These are phyloP conservation scores for Thielaviopsis euricoi DNA, from an alignment of 2,329 filamentous ascomycete genomes.

Conservation along the genomic window DNA sequence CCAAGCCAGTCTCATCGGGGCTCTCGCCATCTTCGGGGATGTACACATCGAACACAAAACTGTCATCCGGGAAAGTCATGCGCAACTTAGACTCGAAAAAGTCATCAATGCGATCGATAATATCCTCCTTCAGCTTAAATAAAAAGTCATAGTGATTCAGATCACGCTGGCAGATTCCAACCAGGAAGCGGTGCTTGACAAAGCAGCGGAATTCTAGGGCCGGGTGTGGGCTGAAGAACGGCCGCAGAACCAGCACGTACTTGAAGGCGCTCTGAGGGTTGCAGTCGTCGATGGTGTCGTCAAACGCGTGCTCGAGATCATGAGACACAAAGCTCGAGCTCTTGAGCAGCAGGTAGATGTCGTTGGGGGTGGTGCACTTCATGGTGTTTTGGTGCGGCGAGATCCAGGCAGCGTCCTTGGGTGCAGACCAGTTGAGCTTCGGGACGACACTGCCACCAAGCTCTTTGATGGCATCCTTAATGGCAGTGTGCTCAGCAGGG, in stretches of 20 bases:
- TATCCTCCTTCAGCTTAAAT: constrained; percentile 39
- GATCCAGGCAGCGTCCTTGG: constrained; percentile 94
- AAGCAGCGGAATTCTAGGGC: constrained; percentile 93
- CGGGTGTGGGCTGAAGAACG: constrained; percentile 77
- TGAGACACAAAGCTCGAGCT: constrained; percentile 89
- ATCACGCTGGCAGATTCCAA: constrained; percentile 79
- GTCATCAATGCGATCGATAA: constrained; percentile 51
- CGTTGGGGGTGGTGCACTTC: constrained; percentile 75
- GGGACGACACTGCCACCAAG: constrained; percentile 76
- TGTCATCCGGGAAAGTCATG: constrained; percentile 65
- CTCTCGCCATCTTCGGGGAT: constrained; percentile 49
- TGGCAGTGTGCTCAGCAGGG: constrained; percentile 56
- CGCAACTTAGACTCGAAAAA: constrained; percentile 65
- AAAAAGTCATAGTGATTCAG: constrained; percentile 83
- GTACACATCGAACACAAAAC: constrained; percentile 86
- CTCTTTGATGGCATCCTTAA: constrained; percentile 62
- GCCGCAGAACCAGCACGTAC: constrained; percentile 70
- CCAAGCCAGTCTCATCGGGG: constrained; percentile 35
- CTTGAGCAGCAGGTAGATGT: constrained; percentile 87
- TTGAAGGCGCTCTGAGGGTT: constrained; percentile 31
- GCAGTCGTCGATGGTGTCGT: constrained; percentile 38
- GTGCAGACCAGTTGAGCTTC: constrained; percentile 94
- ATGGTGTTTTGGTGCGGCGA: constrained; percentile 69
- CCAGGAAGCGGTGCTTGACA: constrained; percentile 62
- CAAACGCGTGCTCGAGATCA: constrained; percentile 84